These are phyloP conservation scores for Talaromyces sp. DNA, from an alignment of 2,329 filamentous ascomycete species.

Conservation along the genomic window DNA sequence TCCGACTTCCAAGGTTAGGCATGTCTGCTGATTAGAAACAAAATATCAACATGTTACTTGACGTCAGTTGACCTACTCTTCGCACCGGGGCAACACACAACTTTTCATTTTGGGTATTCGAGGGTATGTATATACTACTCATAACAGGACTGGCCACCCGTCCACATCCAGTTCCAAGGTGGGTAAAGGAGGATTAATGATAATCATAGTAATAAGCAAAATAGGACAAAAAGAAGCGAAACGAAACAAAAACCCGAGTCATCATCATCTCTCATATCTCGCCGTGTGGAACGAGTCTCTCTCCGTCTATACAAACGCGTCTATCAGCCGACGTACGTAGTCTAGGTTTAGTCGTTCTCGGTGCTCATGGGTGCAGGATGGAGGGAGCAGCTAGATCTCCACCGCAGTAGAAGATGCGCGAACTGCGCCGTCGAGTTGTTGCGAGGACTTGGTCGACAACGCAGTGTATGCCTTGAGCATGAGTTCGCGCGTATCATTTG, in stretches of 20 bases:
- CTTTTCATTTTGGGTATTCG: slow-evolving; percentile 5
- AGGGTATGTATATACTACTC: slow-evolving; percentile 1
- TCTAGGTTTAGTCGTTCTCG: neutral
- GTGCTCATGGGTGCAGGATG: neutral
- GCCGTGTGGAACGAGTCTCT: neutral
- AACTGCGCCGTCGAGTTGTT: slow-evolving; percentile 21
- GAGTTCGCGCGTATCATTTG: slow-evolving; percentile 63
- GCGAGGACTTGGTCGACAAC: slow-evolving; percentile 34
- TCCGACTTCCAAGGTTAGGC: neutral
- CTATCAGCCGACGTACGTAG: neutral
- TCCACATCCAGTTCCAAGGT: neutral
- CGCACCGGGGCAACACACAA: neutral
- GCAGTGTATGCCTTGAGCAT: slow-evolving; percentile 64
- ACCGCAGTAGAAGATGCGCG: slow-evolving; percentile 33
- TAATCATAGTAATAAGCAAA: neutral
- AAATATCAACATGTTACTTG: neutral
- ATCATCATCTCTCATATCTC: neutral
- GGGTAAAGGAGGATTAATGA: neutral
- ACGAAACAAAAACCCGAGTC: neutral
- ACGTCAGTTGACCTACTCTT: slow-evolving; percentile 6
- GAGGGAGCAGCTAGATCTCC: slow-evolving; percentile 28
- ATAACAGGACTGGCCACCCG: neutral
- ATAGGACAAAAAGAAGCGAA: neutral
- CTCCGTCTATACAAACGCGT: neutral
- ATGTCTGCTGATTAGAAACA: slow-evolving; percentile 1